Percentiles rank a stretch among this genome's conserved stretches.
These are phyloP conservation scores for Termitomyces sp. DNA, from an alignment of 768 basidiomycete genomes.

Conservation along the genomic window DNA sequence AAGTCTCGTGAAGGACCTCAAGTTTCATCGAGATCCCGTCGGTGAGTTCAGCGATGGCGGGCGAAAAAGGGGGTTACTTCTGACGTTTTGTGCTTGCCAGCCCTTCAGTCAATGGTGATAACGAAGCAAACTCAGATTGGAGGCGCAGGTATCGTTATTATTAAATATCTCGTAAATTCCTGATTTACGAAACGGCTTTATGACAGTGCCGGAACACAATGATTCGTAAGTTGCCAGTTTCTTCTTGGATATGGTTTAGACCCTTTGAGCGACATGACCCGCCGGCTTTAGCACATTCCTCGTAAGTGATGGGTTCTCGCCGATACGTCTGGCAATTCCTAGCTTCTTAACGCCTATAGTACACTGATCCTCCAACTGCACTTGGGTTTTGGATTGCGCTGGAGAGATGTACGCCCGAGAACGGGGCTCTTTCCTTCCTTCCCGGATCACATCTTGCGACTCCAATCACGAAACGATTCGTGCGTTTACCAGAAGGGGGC, in stretches of 20 bases:
- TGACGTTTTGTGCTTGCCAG: constrained; percentile 28
- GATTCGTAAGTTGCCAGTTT: constrained; percentile 65
- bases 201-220: constrained; percentile 81
- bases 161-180: not conserved
- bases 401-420: constrained; percentile 76
- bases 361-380: constrained; percentile 87
- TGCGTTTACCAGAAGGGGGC: constrained; percentile 69
- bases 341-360: constrained; percentile 39
- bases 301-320: constrained; percentile 31
- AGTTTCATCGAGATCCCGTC: constrained; percentile 81
- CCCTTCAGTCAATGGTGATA: constrained; percentile 92
- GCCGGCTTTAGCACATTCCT: constrained; percentile 57
- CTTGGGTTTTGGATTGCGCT: constrained; percentile 97
- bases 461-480: constrained; percentile 79
- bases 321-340: not conserved
- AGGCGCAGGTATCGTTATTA: constrained; percentile 62
- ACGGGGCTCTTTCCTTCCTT: constrained; percentile 84
- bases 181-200: not conserved
- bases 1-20: constrained; percentile 68
- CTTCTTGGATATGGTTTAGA: not conserved
- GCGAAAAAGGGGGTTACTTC: not conserved
- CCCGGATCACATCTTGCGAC: constrained; percentile 84
- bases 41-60: constrained; percentile 36
- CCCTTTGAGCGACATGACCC: not conserved
- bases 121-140: constrained; percentile 93